Evolutionary conservation across 2,329 filamentous ascomycete genomes (phyloP), one percentile per base, ranked within the genome.

Genomic region (Podosphaera fusca): DNA sequence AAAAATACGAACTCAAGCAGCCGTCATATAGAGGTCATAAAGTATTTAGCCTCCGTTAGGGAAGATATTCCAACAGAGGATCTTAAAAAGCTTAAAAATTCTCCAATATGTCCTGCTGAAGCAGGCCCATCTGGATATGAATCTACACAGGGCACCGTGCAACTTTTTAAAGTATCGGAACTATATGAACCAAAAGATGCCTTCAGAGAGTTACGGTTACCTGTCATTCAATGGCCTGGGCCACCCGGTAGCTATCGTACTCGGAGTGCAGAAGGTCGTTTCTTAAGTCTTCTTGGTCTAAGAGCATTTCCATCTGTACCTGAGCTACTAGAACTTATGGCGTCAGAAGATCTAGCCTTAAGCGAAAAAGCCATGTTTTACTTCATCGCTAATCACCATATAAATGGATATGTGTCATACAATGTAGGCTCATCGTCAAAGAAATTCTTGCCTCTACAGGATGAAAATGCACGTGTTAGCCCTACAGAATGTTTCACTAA

Each of bases 11-110:
- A 75, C 59, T 5, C 35, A 38, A 38, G 10, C 35, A 95, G 87
- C 86, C 95, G 87, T 58, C 90, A 96, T 67, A 81, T 95, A 59
- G 90, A 98, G 67, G 74, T 98, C 33, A 88, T 98, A 69, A 90
- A 88, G 64, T 98, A 98, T 64, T 77, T 98, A 49, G 80, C 90
- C 9, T 94, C 89, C 7, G 92, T 98, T 34, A 81, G 80, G 59
- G 79, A 85, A 56, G 92, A 98, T 63, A 95, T 98, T 59, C 92
- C 92, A 0, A 69, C 72, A 8, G 82, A 82, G 55, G 92, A 98
- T 67, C 77, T 95, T 57, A 81, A 79, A 61, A 85, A 84, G 64
- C 75, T 98, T 31, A 83, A 78, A 57, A 77, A 82, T 54, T 87
- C 87, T 0, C 80, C 80, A 9, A 87, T 96, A 49, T 90, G 89